A percentile compares a stretch with the other conserved stretches of the same genome.
These are phyloP conservation scores for Samsoniella hepiali DNA, from an alignment of 2,329 filamentous ascomycete species.

Conservation along the genomic window DNA sequence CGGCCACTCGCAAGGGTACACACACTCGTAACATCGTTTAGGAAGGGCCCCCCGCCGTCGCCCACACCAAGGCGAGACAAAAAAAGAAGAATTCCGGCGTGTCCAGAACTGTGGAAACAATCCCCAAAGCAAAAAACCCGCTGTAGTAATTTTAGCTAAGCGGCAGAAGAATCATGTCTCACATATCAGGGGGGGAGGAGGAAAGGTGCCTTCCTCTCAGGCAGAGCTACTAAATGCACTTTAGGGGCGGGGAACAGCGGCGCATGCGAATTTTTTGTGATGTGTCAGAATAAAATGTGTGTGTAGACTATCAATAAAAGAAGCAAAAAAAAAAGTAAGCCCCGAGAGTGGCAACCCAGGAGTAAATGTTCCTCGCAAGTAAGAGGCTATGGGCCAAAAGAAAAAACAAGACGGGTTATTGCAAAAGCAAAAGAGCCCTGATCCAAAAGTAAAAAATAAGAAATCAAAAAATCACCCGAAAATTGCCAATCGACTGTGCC, in stretches of 20 bases:
- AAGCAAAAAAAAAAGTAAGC: slow-evolving; percentile 22
- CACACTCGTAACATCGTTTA: neutral
- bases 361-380: neutral
- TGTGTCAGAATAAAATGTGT: slow-evolving; percentile 19
- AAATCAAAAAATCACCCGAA: neutral
- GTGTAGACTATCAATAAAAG: slow-evolving; percentile 18
- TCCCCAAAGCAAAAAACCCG: neutral
- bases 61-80: neutral
- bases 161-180: slow-evolving; percentile 11
- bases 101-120: neutral
- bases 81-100: slow-evolving; percentile 3
- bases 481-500: neutral
- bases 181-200: neutral
- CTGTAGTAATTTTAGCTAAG: neutral
- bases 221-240: no score
- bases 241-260: slow-evolving; percentile 3
- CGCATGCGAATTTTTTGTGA: slow-evolving; percentile 8
- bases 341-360: slow-evolving; percentile 21
- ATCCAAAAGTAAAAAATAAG: slow-evolving; percentile 3
- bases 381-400: slow-evolving; percentile 11
- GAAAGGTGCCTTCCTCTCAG: neutral
- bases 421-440: neutral
- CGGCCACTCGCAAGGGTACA: neutral
- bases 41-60: neutral
- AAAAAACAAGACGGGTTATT: neutral